A percentile compares a stretch with the other conserved stretches of the same genome.
phyloP scores from a whole-genome alignment of 2,329 filamentous ascomycete genomes.

The Phoma sp. region DNA sequence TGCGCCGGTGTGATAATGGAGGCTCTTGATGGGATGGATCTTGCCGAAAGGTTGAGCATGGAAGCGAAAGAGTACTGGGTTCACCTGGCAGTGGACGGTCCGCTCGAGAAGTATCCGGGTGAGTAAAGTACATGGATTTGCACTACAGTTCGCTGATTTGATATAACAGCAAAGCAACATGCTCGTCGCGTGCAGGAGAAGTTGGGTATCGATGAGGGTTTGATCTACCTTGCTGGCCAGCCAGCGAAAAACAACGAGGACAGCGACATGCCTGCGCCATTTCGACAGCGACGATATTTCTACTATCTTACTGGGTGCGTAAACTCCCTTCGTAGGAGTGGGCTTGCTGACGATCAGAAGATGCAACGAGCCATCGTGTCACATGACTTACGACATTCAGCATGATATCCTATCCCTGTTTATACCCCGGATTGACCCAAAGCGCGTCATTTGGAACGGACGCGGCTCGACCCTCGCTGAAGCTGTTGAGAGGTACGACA shows the following conservation, averaged over 20 bases:
- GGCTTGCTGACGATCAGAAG: conserved; percentile 29
- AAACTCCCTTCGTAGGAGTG: too few relatives aligned
- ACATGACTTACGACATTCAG: conserved; percentile 63
- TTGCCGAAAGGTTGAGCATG: conserved; percentile 36
- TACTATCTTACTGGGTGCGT: conserved; percentile 63
- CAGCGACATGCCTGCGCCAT: conserved; percentile 63
- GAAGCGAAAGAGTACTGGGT: conserved; percentile 44
- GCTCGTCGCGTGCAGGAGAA: conserved; percentile 46
- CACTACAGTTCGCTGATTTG: background rate
- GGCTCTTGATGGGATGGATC: conserved; percentile 34
- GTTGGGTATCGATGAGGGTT: conserved; percentile 46
- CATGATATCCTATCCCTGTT: conserved; percentile 72
- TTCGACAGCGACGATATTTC: conserved; percentile 67
- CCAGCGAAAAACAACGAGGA: conserved; percentile 60
- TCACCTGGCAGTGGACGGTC: conserved; percentile 41
- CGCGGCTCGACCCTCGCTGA: conserved; percentile 66
- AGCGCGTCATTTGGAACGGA: conserved; percentile 69
- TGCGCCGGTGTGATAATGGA: conserved; percentile 27
- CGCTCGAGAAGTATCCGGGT: conserved; percentile 51
- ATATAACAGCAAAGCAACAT: conserved; percentile 48
- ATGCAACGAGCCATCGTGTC: conserved; percentile 59
- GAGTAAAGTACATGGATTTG: conserved; percentile 4
- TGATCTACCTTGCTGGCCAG: conserved; percentile 64
- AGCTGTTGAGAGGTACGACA: conserved; percentile 66
- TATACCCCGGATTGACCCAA: conserved; percentile 72